These are phyloP conservation scores for Acacia acuminata DNA, from an alignment of 306 rosid genomes.

Conservation along the genomic window DNA sequence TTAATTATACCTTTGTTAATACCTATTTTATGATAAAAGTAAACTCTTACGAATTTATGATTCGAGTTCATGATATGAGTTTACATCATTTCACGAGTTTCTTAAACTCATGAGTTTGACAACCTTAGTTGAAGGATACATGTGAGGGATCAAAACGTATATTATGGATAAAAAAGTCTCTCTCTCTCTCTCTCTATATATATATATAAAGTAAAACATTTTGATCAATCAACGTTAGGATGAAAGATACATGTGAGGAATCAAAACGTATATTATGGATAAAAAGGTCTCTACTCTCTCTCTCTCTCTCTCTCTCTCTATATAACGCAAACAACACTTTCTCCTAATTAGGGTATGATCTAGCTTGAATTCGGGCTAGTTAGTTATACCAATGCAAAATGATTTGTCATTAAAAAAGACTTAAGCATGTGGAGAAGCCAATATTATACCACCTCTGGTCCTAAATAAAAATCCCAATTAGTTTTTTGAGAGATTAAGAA, in stretches of 20 bases:
- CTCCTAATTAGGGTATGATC: background rate
- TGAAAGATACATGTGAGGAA: background rate
- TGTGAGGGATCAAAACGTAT: background rate
- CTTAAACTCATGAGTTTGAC: no score
- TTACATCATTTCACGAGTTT: no score
- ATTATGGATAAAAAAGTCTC: background rate
- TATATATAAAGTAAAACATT: no score
- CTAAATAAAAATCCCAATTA: no score
- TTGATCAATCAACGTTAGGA: no score
- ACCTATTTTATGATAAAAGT: no score
- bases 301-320: background rate
- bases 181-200: background rate
- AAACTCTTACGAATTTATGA: no score
- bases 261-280: background rate
- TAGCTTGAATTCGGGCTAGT: background rate
- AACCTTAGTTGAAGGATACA: no score
- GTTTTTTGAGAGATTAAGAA: no score
- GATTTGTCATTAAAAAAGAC: background rate
- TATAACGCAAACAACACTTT: no score
- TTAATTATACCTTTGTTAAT: no score
- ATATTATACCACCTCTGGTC: background rate
- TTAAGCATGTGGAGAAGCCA: background rate
- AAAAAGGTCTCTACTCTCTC: background rate
- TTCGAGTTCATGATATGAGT: no score
- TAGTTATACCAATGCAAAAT: background rate